These are phyloP conservation scores for Silene noctiflora DNA, from an alignment of 179 eudicot species.

Conservation along the genomic window DNA sequence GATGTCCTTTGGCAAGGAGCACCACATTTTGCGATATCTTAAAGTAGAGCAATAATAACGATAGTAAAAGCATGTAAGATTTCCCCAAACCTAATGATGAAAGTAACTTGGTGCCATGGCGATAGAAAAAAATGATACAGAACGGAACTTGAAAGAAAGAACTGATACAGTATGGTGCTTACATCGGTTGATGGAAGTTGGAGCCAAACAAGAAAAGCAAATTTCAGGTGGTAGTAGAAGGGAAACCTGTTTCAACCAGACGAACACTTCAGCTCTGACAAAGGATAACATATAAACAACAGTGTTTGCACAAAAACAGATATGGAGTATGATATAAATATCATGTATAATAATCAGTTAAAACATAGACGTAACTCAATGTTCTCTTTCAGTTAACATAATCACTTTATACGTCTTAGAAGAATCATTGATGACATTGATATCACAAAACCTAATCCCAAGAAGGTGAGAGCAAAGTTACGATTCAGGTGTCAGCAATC, in stretches of 20 bases:
- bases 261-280: constrained; percentile 10
- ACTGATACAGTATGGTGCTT: constrained; percentile 32
- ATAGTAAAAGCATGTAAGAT: background rate
- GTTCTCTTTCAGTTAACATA: background rate
- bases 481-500: too few species aligned
- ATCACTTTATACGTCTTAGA: background rate
- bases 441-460: background rate
- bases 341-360: background rate
- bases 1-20: background rate
- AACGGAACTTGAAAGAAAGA: constrained; percentile 32
- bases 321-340: background rate
- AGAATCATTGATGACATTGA: background rate
- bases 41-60: background rate
- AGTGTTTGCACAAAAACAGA: background rate
- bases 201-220: constrained; percentile 98
- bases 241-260: constrained; percentile 55
- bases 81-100: background rate
- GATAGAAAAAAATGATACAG: background rate
- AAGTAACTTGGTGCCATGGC: background rate
- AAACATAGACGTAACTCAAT: background rate
- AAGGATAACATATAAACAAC: background rate
- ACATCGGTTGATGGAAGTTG: constrained; percentile 83
- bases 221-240: constrained; percentile 81
- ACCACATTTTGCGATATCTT: background rate
- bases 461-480: background rate